Conservation (phyloP, 169 alveolate genomes). For the Plasmodium gaboni region DNA sequence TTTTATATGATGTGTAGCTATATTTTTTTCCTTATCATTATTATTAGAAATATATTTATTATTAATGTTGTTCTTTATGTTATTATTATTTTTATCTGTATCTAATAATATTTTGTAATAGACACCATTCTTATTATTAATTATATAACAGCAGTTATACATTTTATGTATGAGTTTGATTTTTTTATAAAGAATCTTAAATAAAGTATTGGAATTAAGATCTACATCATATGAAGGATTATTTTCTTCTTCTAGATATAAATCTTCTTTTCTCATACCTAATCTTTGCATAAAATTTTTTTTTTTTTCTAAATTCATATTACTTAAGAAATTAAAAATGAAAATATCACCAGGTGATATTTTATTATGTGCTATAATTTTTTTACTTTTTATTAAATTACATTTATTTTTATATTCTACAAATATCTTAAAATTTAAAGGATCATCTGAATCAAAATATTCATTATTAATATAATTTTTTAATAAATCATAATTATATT, state of each 20-base stretch:
- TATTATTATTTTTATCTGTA: background rate
- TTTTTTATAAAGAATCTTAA: slow-evolving; percentile 49
- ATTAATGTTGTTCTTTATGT: background rate
- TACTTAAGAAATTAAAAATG: slow-evolving; percentile 58
- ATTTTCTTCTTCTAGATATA: slow-evolving; percentile 46
- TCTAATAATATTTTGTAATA: slow-evolving; percentile 11
- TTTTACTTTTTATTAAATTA: slow-evolving; percentile 37
- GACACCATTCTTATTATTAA: slow-evolving; percentile 55
- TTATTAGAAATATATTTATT: background rate
- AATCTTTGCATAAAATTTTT: slow-evolving; percentile 33
- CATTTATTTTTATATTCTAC: slow-evolving; percentile 72
- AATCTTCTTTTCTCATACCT: slow-evolving; percentile 58
- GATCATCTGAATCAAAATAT: slow-evolving; percentile 24
- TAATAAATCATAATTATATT: slow-evolving; percentile 51
- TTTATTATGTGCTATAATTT: slow-evolving; percentile 65
- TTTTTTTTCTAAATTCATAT: slow-evolving; percentile 40
- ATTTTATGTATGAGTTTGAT: slow-evolving; percentile 31
- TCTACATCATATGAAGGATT: slow-evolving; percentile 22
- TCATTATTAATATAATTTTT: slow-evolving; percentile 9
- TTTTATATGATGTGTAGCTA: no score
- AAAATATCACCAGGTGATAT: slow-evolving; percentile 55
- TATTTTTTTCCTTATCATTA: no score
- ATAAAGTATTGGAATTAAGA: slow-evolving; percentile 36
- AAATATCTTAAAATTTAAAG: slow-evolving; percentile 54
- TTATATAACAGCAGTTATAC: slow-evolving; percentile 21